Base-by-base conservation (phyloP, 129 eudicot species). In the Lonicera japonica region DNA sequence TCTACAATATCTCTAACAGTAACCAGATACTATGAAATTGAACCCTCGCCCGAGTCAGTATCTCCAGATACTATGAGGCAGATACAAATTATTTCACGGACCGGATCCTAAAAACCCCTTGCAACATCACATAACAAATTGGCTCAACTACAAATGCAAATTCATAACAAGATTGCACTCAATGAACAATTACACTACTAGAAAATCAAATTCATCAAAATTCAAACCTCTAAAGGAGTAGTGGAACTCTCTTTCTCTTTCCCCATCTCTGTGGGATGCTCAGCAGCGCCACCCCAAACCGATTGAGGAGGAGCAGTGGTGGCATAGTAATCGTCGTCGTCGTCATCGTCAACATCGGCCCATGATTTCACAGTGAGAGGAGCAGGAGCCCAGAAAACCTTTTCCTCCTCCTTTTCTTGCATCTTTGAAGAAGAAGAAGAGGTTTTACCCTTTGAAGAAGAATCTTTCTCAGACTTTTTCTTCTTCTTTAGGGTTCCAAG, bases 311-410 rank as follows among this genome's bases (percentile, higher is more conserved):
- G 84, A 1, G 80, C 84, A 21, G 80, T 70, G 52, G 80, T 79
- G 34, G 84, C 80, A 23, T 69, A 79, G 54, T 70, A 79, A 56
- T 79, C 84, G 48, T 79, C 84, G 56, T 79, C 84, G 56, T 79
- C 84, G 24, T 79, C 84, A 56, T 79, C 84, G 23, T 79, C 84
- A 2, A 79, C 84, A 61, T 79, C 84, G 5, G 80, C 84, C 84
- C 84, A 79, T 10, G 84, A 79, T 54, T 65, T 79, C 12, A 45
- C 67, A 0, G 72, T 79, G 71, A 79, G 34, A 4, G 70, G 77
- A 3, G 80, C 71, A 1, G 80, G 80, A 47, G 76, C 73, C 84
- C 84, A 79, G 61, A 54, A 64, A 6, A 79, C 70, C 73, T 53
- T 63, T 21, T 66, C 67, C 59, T 69, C 71, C 56, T 41, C 39